Evolutionary conservation across 768 basidiomycete species (phyloP).

Genomic region (Podaxis mareebaensis): DNA sequence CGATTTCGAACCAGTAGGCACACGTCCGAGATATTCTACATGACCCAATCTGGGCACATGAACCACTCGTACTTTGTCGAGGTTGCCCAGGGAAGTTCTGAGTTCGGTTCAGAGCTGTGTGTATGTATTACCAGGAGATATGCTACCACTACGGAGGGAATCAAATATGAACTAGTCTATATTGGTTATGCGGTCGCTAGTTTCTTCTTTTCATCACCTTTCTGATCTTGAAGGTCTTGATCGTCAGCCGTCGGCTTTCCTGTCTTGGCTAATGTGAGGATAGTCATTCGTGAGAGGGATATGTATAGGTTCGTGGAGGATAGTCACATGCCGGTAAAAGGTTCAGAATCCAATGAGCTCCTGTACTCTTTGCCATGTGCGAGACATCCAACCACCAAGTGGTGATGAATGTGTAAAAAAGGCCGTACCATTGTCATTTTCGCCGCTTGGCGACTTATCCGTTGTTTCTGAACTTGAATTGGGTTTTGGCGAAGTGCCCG

Average conservation of each 20-base stretch:
- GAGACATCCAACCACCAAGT: slow-evolving; percentile 69
- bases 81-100: background rate
- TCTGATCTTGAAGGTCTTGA: slow-evolving; percentile 35
- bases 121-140: slow-evolving; percentile 12
- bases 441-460: slow-evolving; percentile 24
- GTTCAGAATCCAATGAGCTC: slow-evolving; percentile 70
- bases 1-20: slow-evolving; percentile 16
- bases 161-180: slow-evolving; percentile 20
- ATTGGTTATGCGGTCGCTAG: slow-evolving; percentile 44
- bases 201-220: slow-evolving; percentile 46
- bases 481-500: slow-evolving; percentile 1
- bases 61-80: slow-evolving; percentile 1
- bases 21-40: background rate
- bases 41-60: slow-evolving; percentile 3
- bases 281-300: slow-evolving; percentile 19
- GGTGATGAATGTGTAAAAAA: slow-evolving; percentile 61
- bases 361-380: slow-evolving; percentile 67
- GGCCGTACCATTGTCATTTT: slow-evolving; percentile 72
- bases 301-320: slow-evolving; percentile 1
- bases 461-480: slow-evolving; percentile 16
- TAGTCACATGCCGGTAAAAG: slow-evolving; percentile 49
- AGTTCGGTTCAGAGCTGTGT: slow-evolving; percentile 15
- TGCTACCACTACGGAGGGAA: slow-evolving; percentile 6
- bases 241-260: slow-evolving; percentile 26
- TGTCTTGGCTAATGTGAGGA: slow-evolving; percentile 27